Conservation (phyloP, 2,329 filamentous ascomycete species). For the Beauveria bassiana region DNA sequence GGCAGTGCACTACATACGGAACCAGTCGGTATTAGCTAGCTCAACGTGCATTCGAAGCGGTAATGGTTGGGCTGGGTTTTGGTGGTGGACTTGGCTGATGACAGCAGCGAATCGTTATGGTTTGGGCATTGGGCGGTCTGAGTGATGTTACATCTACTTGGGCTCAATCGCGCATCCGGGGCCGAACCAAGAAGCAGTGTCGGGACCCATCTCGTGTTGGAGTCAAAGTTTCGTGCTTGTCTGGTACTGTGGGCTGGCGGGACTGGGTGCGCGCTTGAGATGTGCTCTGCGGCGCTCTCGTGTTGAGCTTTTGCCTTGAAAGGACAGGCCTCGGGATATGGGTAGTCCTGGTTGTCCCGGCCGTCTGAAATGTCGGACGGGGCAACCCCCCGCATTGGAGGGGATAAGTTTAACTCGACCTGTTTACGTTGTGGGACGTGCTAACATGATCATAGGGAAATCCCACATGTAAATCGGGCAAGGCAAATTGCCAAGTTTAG, state of each 20-base stretch:
- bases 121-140: neutral
- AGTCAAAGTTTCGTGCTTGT: slow-evolving; percentile 93
- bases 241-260: slow-evolving; percentile 33
- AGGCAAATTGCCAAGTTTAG: no score
- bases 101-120: neutral
- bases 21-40: slow-evolving; percentile 35
- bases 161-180: neutral
- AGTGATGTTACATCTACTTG: neutral
- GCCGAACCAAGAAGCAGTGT: slow-evolving; percentile 25
- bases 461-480: neutral
- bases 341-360: slow-evolving; percentile 41
- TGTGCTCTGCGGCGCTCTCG: slow-evolving; percentile 13
- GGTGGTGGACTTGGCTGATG: neutral
- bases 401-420: slow-evolving; percentile 40
- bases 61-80: neutral
- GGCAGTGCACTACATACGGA: slow-evolving; percentile 78
- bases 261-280: neutral
- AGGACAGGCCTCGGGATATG: slow-evolving; percentile 29
- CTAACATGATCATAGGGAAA: neutral
- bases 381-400: slow-evolving; percentile 36
- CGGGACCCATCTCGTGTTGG: slow-evolving; percentile 88
- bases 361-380: slow-evolving; percentile 43
- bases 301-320: slow-evolving; percentile 17
- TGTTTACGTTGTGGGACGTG: neutral
- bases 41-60: neutral